phyloP scores from a whole-genome alignment of 495 filamentous ascomycete species.

The Tuber aestivum region DNA sequence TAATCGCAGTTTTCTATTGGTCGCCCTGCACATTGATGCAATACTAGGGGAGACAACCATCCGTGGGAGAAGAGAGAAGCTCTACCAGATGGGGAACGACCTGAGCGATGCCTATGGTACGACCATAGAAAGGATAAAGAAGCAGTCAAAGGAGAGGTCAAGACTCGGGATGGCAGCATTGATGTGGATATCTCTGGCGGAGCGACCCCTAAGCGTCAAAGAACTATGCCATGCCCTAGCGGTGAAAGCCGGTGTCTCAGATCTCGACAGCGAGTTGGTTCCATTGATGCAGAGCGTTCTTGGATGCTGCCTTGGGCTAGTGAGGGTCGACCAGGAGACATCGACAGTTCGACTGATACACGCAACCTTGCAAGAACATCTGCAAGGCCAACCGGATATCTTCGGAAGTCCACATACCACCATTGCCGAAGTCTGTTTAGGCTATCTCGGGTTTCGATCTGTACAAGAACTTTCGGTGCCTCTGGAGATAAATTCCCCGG shows the following conservation, averaged over 20 bases:
- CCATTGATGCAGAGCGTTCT: neutral
- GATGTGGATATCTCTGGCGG: neutral
- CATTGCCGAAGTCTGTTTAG: neutral
- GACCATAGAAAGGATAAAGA: neutral
- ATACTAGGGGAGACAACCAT: neutral
- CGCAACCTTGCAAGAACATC: neutral
- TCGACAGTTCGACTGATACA: neutral
- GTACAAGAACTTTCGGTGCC: neutral
- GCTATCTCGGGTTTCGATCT: neutral
- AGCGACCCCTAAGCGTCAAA: neutral
- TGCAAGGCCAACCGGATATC: neutral
- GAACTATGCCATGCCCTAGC: neutral
- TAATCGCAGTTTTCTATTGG: neutral
- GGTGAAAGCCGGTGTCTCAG: neutral
- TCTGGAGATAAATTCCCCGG: neutral
- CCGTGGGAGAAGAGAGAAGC: neutral
- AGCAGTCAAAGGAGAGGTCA: neutral
- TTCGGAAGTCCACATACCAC: neutral
- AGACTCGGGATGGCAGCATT: neutral
- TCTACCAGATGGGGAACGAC: neutral
- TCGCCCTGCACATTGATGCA: neutral
- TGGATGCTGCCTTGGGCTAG: neutral
- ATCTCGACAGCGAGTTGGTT: neutral
- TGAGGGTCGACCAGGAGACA: neutral
- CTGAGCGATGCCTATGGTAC: neutral